Evolutionary conservation across 2,329 filamentous ascomycete genomes (phyloP), one percentile per base, ranked within the genome.

Genomic region (Alternaria triticimaculans): DNA sequence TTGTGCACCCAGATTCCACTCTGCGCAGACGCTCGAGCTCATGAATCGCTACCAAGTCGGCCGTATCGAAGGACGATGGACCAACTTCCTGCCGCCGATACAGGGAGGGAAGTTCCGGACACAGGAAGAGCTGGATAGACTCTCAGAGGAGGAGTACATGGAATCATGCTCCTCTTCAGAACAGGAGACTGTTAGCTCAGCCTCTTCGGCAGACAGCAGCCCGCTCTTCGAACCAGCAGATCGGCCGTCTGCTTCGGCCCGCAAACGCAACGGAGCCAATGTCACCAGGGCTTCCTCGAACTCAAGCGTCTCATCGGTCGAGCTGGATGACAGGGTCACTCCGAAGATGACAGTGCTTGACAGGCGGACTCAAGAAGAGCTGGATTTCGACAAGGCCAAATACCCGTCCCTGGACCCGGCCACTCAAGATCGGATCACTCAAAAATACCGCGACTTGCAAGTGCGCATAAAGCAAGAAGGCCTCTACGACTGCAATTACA

Each of bases 41-140:
- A 97, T 97, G 93, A 81, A 88, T 63, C 88, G 87, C 67, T 98
- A 94, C 78, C 89, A 92, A 67, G 93, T 98, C 73, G 96, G 96
- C 48, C 87, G 86, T 67, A 88, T 97, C 62, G 87, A 96, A 75
- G 92, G 93, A 28, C 84, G 83, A 65, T 99, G 96, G 96, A 83
- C 84, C 65, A 97, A 97, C 80, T 97, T 97, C 76, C 75, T 92
- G 7, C 94, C 96, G 5, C 95, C 96, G 0, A 95, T 98, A 56
- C 95, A 98, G 80, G 94, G 94, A 61, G 95, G 95, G 45, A 85
- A 86, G 62, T 97, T 94, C 80, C 87, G 90, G 68, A 80, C 82
- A 21, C 84, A 84, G 64, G 76, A 80, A 55, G 81, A 85, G 58
- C 67, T 76, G 50, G 59, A 64, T 33, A 66, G 60, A 23, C 56